A percentile compares a stretch with the other conserved stretches of the same genome.
These are phyloP conservation scores for Dictyostelium gargantuum DNA, from an alignment of 208 protist species.

Conservation along the genomic window DNA sequence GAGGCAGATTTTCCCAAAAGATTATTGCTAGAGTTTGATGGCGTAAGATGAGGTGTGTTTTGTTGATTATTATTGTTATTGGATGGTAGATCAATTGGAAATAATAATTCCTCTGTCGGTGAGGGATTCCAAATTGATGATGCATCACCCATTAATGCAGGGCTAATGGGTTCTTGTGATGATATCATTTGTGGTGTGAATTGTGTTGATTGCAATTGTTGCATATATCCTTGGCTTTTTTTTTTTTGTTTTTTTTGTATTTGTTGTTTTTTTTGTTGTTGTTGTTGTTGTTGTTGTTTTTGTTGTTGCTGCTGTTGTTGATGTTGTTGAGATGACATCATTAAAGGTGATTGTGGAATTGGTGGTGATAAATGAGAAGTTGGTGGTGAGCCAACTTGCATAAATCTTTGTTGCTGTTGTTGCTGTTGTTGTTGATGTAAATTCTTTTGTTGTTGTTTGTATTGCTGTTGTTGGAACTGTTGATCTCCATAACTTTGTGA, in stretches of 20 bases:
- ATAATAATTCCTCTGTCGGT: slow-evolving; percentile 35
- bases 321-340: neutral
- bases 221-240: too few relatives aligned
- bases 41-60: slow-evolving; percentile 9
- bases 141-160: neutral
- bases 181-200: slow-evolving; percentile 39
- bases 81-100: neutral
- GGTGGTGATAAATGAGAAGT: slow-evolving; percentile 15
- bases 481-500: slow-evolving; percentile 59
- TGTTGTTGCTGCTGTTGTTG: neutral
- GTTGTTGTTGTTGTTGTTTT: neutral
- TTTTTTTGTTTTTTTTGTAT: too few relatives aligned
- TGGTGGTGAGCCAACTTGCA: neutral
- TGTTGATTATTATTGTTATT: neutral
- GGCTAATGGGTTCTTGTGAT: slow-evolving; percentile 4
- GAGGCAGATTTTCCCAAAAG: neutral
- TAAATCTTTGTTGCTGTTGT: neutral
- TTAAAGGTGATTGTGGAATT: neutral
- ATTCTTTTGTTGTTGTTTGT: slow-evolving; percentile 26
- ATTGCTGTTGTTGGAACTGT: slow-evolving; percentile 11
- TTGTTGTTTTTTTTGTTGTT: neutral
- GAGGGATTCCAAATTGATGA: slow-evolving; percentile 22
- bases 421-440: slow-evolving; percentile 5
- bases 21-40: neutral
- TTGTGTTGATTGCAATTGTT: neutral